A percentile compares a stretch with the other conserved stretches of the same genome.
These are phyloP conservation scores for Leucaena leucocephala DNA, from an alignment of 306 rosid genomes.

Conservation along the genomic window DNA sequence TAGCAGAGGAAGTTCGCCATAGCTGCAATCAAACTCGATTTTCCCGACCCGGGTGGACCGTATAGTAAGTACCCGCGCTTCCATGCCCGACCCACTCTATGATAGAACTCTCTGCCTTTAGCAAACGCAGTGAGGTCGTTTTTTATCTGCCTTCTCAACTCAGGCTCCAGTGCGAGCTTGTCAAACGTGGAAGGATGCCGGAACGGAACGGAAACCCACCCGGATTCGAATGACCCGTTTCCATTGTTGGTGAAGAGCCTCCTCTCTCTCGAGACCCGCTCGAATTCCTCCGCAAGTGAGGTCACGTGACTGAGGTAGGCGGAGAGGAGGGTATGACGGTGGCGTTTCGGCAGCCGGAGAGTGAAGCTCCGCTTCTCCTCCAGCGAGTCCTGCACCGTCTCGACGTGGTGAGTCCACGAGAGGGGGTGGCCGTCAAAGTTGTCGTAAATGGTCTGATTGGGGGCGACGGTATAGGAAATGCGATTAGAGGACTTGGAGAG, in stretches of 20 bases:
- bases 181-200: conserved; percentile 86
- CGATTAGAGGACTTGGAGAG: conserved; percentile 78
- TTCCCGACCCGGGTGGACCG: conserved; percentile 60
- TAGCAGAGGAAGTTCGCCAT: conserved; percentile 86
- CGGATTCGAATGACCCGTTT: conserved; percentile 70
- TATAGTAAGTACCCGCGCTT: conserved; percentile 80
- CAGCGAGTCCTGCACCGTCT: conserved; percentile 73
- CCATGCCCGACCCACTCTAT: conserved; percentile 89
- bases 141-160: conserved; percentile 64
- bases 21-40: conserved; percentile 83
- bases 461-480: conserved; percentile 74
- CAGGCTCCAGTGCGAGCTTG: conserved; percentile 70
- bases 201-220: conserved; percentile 91
- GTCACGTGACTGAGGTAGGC: conserved; percentile 67
- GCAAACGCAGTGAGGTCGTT: conserved; percentile 68
- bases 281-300: conserved; percentile 70
- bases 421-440: conserved; percentile 53
- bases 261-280: conserved; percentile 75
- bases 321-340: conserved; percentile 61
- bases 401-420: conserved; percentile 87
- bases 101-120: conserved; percentile 68
- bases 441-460: conserved; percentile 80
- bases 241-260: conserved; percentile 80
- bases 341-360: conserved; percentile 78
- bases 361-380: conserved; percentile 85